A percentile compares a stretch with the other conserved stretches of the same genome.
Evolutionary conservation across 768 basidiomycete species (phyloP).

Genomic region (Boletus coccyginus): DNA sequence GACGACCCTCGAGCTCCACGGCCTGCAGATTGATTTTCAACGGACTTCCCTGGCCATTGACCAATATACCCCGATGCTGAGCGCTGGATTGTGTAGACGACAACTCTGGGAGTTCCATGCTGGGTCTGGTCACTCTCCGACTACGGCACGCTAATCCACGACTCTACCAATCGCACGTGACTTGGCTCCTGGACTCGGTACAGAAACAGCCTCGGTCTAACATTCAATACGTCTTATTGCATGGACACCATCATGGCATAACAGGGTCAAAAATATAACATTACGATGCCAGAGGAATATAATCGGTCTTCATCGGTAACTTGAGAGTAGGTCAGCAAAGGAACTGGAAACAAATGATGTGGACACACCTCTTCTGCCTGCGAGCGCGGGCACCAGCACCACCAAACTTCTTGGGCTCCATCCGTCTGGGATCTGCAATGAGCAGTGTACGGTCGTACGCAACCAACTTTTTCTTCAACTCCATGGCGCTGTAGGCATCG

Average conservation of each 20-base stretch:
- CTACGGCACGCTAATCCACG: neutral
- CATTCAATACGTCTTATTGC: constrained; percentile 29
- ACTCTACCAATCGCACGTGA: constrained; percentile 10
- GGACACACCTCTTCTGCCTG: constrained; percentile 86
- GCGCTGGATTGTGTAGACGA: constrained; percentile 10
- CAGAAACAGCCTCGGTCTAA: neutral
- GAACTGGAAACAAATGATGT: neutral
- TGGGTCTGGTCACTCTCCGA: neutral
- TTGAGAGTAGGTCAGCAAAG: constrained; percentile 31
- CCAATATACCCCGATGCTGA: constrained; percentile 34
- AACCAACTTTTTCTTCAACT: constrained; percentile 96
- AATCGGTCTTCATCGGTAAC: constrained; percentile 58
- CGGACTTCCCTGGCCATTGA: constrained; percentile 38
- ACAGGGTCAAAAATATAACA: constrained; percentile 40
- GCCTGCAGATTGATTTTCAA: constrained; percentile 58
- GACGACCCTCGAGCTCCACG: constrained; percentile 46
- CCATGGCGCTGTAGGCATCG: constrained; percentile 95
- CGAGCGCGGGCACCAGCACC: constrained; percentile 97
- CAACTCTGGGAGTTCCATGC: constrained; percentile 23
- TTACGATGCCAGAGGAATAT: constrained; percentile 41
- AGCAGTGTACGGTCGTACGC: constrained; percentile 90
- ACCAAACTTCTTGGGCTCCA: constrained; percentile 99
- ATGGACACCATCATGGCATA: constrained; percentile 37
- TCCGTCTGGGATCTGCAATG: constrained; percentile 93
- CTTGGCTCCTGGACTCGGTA: neutral